phyloP scores from a whole-genome alignment of 1,284 basidiomycete genomes.

The Laetiporus sulphureus region DNA sequence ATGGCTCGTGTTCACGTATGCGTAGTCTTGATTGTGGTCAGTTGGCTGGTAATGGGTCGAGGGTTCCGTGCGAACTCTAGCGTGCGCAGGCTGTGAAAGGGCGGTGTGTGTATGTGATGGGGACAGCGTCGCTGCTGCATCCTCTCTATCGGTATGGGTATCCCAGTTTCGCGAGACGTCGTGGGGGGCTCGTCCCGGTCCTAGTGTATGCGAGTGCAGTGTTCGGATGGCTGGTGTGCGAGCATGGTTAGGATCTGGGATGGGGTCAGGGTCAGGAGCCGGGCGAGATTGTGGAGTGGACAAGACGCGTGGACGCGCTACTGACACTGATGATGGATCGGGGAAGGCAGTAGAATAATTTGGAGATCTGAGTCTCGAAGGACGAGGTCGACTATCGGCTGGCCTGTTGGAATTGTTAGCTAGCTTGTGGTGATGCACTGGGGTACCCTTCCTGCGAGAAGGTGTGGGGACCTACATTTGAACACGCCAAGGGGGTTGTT shows the following conservation, averaged over 20 bases:
- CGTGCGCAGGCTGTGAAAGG: conserved; percentile 16
- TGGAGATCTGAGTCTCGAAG: conserved; percentile 16
- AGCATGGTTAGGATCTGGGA: conserved; percentile 12
- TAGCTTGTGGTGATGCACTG: not conserved
- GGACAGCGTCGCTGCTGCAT: no score
- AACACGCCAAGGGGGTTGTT: conserved; percentile 7
- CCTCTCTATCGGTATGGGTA: no score
- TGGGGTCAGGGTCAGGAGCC: conserved; percentile 11
- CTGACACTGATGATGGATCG: conserved; percentile 22
- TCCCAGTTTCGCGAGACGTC: no score
- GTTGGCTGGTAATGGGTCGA: conserved; percentile 5
- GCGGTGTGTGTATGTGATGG: conserved; percentile 26
- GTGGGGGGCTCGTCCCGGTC: no score
- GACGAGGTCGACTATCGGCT: conserved; percentile 9
- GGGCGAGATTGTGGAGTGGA: conserved; percentile 18
- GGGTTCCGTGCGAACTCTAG: conserved; percentile 6
- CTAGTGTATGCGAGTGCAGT: no score
- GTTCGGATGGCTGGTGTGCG: no score
- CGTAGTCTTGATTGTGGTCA: conserved; percentile 17
- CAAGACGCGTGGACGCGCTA: no score
- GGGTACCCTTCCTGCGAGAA: not conserved
- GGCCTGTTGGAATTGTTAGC: conserved; percentile 1
- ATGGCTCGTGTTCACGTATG: conserved; percentile 12
- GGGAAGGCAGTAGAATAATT: conserved; percentile 16
- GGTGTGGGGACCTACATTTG: conserved; percentile 6